Evolutionary conservation across 768 basidiomycete species (phyloP).

Genomic region (Chalciporus piperatus): DNA sequence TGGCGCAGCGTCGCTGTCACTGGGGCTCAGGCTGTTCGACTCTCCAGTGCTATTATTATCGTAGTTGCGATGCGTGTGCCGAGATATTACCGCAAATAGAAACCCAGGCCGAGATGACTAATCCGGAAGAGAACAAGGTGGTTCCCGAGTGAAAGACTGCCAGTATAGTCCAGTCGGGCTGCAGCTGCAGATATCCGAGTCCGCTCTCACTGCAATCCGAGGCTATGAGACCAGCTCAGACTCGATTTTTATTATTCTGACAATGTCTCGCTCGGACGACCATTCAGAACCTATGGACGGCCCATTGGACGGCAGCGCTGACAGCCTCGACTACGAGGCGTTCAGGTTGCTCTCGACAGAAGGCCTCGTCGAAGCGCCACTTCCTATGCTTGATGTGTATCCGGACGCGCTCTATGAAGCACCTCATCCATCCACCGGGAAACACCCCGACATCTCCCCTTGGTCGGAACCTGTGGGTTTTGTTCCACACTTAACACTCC

Average conservation of each 20-base stretch:
- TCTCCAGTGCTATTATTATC: no score
- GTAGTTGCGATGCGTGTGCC: slow-evolving; percentile 17
- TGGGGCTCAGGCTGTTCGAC: no score
- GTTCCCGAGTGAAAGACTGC: no score
- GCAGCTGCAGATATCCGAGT: neutral
- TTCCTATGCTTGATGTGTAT: slow-evolving; percentile 4
- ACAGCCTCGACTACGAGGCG: slow-evolving; percentile 2
- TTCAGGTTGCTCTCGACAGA: slow-evolving; percentile 9
- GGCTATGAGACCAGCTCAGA: neutral
- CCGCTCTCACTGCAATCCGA: neutral
- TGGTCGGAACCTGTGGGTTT: slow-evolving; percentile 20
- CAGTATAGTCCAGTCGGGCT: no score
- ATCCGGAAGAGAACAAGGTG: no score
- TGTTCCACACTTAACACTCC: neutral
- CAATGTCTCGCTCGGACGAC: slow-evolving; percentile 16
- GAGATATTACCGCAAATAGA: slow-evolving; percentile 9
- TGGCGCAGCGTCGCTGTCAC: slow-evolving; percentile 2
- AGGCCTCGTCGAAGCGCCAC: slow-evolving; percentile 2
- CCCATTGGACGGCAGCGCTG: neutral
- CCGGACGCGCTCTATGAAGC: slow-evolving; percentile 8
- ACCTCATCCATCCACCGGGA: neutral
- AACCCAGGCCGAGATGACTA: neutral
- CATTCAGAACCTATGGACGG: neutral
- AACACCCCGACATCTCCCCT: slow-evolving; percentile 18
- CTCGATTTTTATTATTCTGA: neutral